phyloP scores from a whole-genome alignment of 2,329 filamentous ascomycete species.

The Pseudogymnoascus sp. region DNA sequence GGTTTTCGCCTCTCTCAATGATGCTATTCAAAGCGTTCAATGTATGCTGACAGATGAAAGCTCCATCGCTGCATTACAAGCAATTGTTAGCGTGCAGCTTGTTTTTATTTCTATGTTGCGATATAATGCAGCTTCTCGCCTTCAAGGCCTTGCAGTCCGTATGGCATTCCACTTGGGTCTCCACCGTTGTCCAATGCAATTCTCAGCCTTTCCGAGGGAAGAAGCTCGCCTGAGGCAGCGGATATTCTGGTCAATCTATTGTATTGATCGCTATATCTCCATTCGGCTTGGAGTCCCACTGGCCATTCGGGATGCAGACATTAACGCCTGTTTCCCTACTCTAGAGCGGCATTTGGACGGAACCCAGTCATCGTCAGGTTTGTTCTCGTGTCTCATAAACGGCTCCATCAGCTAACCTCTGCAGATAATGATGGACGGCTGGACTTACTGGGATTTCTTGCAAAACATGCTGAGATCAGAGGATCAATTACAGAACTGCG shows the following conservation, averaged over 20 bases:
- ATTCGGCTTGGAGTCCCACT: constrained; percentile 12
- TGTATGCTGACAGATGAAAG: constrained; percentile 39
- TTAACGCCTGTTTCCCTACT: neutral
- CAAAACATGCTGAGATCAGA: constrained; percentile 36
- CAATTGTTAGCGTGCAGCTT: constrained; percentile 43
- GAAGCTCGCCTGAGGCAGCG: neutral
- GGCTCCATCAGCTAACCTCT: neutral
- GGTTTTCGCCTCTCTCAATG: constrained; percentile 40
- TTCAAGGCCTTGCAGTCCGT: constrained; percentile 46
- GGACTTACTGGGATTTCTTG: constrained; percentile 29
- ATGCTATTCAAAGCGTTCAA: constrained; percentile 42
- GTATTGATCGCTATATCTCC: neutral
- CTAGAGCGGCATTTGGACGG: neutral
- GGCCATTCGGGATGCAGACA: neutral
- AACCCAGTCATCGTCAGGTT: neutral
- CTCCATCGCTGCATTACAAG: constrained; percentile 40
- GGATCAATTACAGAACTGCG: constrained; percentile 41
- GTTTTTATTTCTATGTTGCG: constrained; percentile 48
- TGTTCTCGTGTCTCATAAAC: neutral
- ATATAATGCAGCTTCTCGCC: constrained; percentile 46
- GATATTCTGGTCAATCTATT: constrained; percentile 7
- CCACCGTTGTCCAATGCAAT: constrained; percentile 47
- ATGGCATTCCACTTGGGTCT: constrained; percentile 49
- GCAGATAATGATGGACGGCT: constrained; percentile 15
- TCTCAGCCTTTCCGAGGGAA: constrained; percentile 22